These are phyloP conservation scores for Yarrowia hollandica DNA, from an alignment of 805 yeast genomes.

Conservation along the genomic window DNA sequence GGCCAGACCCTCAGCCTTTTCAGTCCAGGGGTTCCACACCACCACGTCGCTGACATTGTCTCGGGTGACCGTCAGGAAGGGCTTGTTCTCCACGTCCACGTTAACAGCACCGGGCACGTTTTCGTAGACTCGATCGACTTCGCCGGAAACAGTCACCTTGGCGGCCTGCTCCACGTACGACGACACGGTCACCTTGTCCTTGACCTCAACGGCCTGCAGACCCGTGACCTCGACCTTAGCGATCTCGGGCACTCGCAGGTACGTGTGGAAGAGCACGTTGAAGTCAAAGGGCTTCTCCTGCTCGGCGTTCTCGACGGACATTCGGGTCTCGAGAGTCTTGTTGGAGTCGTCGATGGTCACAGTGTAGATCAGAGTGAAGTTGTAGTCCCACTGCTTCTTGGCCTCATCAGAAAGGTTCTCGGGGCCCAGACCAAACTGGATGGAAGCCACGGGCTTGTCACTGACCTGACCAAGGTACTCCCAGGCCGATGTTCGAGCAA, in stretches of 20 bases:
- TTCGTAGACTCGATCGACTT: slow-evolving; percentile 82
- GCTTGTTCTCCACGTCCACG: slow-evolving; percentile 69
- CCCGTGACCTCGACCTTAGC: slow-evolving; percentile 77
- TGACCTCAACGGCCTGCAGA: slow-evolving; percentile 67
- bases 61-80: slow-evolving; percentile 66
- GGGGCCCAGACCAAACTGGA: slow-evolving; percentile 89
- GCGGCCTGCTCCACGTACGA: slow-evolving; percentile 41
- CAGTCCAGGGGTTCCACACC: slow-evolving; percentile 98
- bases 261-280: slow-evolving; percentile 95
- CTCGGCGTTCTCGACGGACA: slow-evolving; percentile 77
- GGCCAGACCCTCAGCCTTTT: slow-evolving; percentile 77
- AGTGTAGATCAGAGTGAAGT: slow-evolving; percentile 75
- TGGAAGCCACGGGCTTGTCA: slow-evolving; percentile 63
- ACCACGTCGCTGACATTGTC: slow-evolving; percentile 66
- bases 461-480: slow-evolving; percentile 86
- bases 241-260: slow-evolving; percentile 71
- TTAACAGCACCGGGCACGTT: slow-evolving; percentile 55
- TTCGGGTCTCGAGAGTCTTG: slow-evolving; percentile 57
- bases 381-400: slow-evolving; percentile 59
- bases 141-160: slow-evolving; percentile 46
- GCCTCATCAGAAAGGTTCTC: slow-evolving; percentile 70
- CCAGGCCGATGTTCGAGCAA: slow-evolving; percentile 90
- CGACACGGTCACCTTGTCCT: slow-evolving; percentile 71
- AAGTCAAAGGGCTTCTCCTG: slow-evolving; percentile 62
- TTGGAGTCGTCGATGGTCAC: slow-evolving; percentile 57